Evolutionary conservation across 352 stramenopile species (phyloP).

Genomic region (Pythium guiyangense): DNA sequence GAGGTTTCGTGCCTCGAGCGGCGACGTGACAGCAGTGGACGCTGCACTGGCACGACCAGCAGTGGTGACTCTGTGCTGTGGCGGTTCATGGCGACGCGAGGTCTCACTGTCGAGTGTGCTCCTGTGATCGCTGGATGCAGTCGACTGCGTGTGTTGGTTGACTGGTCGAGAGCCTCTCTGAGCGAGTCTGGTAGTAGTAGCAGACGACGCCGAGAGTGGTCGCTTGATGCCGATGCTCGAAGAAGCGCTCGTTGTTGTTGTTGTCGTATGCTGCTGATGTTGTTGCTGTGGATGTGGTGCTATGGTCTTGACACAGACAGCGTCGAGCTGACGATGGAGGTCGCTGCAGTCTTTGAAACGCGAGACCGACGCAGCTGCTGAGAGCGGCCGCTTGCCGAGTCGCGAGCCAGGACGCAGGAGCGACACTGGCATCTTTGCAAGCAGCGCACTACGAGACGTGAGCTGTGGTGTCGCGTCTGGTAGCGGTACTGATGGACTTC

Average conservation of each 20-base stretch:
- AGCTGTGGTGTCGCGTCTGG: background rate
- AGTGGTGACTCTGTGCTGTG: background rate
- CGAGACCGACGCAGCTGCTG: conserved; percentile 8
- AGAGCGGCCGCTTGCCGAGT: conserved; percentile 5
- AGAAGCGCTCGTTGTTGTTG: background rate
- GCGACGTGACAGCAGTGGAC: background rate
- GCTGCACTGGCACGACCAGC: background rate
- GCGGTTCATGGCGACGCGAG: background rate
- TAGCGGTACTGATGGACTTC: background rate
- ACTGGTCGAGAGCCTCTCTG: no score
- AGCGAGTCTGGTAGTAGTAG: background rate
- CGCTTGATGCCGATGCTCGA: background rate
- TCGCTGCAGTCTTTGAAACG: conserved; percentile 6
- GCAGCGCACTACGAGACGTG: no score
- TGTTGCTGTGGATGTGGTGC: background rate
- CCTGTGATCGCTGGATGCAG: background rate
- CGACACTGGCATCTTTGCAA: conserved; percentile 5
- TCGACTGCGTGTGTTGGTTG: background rate
- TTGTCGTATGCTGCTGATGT: no score
- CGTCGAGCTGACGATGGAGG: background rate
- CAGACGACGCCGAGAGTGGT: background rate
- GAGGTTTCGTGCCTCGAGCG: background rate
- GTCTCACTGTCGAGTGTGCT: background rate
- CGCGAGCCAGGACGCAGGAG: conserved; percentile 7
- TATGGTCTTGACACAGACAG: background rate